phyloP scores from a whole-genome alignment of 2,329 filamentous ascomycete species.

The Phoma sp. region DNA sequence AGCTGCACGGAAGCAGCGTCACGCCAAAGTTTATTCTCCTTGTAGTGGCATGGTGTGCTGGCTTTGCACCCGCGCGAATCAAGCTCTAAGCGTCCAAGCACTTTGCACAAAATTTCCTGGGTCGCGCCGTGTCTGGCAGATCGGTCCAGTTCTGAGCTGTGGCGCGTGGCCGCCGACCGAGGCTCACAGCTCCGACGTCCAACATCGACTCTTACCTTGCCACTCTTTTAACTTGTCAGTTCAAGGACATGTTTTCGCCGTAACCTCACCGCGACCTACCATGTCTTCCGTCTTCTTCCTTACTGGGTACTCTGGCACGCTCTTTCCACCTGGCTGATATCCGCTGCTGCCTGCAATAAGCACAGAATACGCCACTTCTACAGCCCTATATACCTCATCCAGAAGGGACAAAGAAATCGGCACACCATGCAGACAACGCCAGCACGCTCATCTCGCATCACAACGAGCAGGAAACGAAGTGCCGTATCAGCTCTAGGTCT shows the following conservation, averaged over 20 bases:
- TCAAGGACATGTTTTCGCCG: slow-evolving; percentile 24
- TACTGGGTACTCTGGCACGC: neutral
- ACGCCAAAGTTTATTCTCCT: slow-evolving; percentile 1
- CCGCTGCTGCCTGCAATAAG: neutral
- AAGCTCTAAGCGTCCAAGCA: neutral
- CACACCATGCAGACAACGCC: slow-evolving; percentile 38
- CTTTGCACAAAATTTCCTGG: neutral
- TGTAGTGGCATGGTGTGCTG: neutral
- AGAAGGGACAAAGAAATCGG: neutral
- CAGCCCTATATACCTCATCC: too few relatives aligned
- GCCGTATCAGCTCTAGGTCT: slow-evolving; percentile 36
- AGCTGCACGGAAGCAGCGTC: slow-evolving; percentile 17
- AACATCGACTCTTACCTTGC: slow-evolving; percentile 13
- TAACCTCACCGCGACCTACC: slow-evolving; percentile 6
- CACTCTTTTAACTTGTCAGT: slow-evolving; percentile 34
- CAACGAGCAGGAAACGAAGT: slow-evolving; percentile 32
- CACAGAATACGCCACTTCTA: neutral
- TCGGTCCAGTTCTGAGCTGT: slow-evolving; percentile 8
- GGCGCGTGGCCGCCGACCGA: slow-evolving; percentile 25
- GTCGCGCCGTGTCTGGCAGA: slow-evolving; percentile 3
- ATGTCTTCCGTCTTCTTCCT: slow-evolving; percentile 22
- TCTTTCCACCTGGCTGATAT: slow-evolving; percentile 4
- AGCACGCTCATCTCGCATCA: slow-evolving; percentile 43
- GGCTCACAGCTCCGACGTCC: slow-evolving; percentile 21
- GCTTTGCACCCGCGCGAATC: neutral